Conservation (phyloP, 2,329 filamentous ascomycete genomes). For the Aspergillus hiratsukae region DNA sequence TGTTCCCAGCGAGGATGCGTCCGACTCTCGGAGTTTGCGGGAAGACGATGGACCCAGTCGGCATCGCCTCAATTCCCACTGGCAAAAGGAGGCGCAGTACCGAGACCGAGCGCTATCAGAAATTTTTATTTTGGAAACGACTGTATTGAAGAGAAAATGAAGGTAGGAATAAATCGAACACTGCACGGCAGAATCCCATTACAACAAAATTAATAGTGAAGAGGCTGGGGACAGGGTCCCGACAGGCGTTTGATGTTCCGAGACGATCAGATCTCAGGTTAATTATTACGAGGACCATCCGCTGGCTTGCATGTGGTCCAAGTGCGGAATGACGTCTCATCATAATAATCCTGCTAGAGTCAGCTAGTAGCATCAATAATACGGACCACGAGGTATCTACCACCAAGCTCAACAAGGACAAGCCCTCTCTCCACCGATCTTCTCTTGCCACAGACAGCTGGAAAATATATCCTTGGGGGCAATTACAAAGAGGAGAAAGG, state of each 20-base stretch:
- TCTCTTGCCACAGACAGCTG: not conserved
- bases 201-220: not conserved
- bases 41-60: constrained; percentile 16
- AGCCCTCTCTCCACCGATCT: not conserved
- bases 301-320: too few relatives aligned
- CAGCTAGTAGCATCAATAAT: not conserved
- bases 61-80: constrained; percentile 23
- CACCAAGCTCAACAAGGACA: not conserved
- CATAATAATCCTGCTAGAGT: not conserved
- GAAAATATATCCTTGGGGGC: not conserved
- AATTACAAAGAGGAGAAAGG: constrained; percentile 9
- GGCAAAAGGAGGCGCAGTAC: not conserved
- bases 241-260: not conserved
- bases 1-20: constrained; percentile 16
- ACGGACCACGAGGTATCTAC: not conserved
- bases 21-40: constrained; percentile 20
- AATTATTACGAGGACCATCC: not conserved
- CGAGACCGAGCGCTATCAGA: not conserved
- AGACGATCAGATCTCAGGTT: not conserved
- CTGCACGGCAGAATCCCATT: not conserved
- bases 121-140: constrained; percentile 3
- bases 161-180: not conserved
- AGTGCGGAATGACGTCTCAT: constrained; percentile 25
- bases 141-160: not conserved
- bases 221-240: not conserved